These are phyloP conservation scores for Boletus tylopilopsis DNA, from an alignment of 768 basidiomycete genomes.

Conservation along the genomic window DNA sequence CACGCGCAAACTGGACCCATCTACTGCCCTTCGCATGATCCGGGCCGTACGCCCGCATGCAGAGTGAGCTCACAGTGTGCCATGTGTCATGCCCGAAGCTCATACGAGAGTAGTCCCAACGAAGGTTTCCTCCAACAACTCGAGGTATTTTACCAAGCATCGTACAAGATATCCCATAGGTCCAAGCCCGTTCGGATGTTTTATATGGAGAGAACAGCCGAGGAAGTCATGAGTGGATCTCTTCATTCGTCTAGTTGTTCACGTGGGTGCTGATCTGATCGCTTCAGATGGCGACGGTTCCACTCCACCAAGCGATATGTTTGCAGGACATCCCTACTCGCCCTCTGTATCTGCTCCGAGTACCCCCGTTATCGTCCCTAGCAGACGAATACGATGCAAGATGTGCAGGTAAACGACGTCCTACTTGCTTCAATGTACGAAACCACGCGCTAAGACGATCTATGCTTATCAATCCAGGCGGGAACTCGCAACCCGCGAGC, in stretches of 20 bases:
- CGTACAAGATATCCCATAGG: conserved; percentile 59
- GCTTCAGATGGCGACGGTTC: conserved; percentile 70
- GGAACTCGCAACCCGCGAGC: conserved; percentile 85
- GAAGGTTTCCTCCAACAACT: conserved; percentile 78
- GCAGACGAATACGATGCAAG: conserved; percentile 80
- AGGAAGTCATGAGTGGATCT: conserved; percentile 69
- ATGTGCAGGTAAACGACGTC: conserved; percentile 67
- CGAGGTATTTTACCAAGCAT: conserved; percentile 70
- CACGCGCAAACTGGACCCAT: conserved; percentile 50
- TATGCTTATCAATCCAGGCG: conserved; percentile 36
- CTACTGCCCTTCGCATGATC: conserved; percentile 67
- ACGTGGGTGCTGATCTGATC: conserved; percentile 7
- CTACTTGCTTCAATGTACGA: neutral
- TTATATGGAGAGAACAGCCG: conserved; percentile 73
- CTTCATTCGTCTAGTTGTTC: neutral
- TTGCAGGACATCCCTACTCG: conserved; percentile 67
- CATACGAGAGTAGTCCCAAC: conserved; percentile 62
- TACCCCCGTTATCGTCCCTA: conserved; percentile 52
- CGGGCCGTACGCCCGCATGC: conserved; percentile 60
- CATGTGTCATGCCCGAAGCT: neutral
- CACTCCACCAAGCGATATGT: conserved; percentile 62
- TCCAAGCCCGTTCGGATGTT: conserved; percentile 77
- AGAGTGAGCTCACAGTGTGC: conserved; percentile 48
- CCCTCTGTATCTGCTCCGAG: conserved; percentile 58
- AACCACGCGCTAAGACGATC: neutral